These are phyloP conservation scores for Saccharomyces hybrid DNA, from an alignment of 1,139 yeast species.

Conservation along the genomic window DNA sequence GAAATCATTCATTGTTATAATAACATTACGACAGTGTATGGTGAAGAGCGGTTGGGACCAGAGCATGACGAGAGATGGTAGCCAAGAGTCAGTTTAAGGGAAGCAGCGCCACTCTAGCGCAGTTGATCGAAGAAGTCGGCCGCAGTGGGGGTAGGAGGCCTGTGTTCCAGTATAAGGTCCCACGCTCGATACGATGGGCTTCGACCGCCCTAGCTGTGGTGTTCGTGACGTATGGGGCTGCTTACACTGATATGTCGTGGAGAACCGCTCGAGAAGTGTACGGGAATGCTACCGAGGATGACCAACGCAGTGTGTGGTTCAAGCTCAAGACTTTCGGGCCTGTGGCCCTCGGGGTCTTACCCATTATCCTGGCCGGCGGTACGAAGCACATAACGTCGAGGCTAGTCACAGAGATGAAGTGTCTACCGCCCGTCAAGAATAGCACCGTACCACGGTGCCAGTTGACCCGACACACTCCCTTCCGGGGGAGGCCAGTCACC, in stretches of 20 bases:
- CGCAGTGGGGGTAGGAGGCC: slow-evolving; percentile 16
- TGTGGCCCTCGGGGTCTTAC: slow-evolving; percentile 21
- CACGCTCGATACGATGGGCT: slow-evolving; percentile 19
- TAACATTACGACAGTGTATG: not conserved
- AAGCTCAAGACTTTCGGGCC: slow-evolving; percentile 22
- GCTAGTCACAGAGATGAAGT: slow-evolving; percentile 23
- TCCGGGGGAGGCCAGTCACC: slow-evolving; percentile 16
- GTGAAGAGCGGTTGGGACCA: not conserved
- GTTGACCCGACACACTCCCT: slow-evolving; percentile 18
- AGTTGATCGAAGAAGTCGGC: not conserved
- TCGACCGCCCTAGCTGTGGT: slow-evolving; percentile 24
- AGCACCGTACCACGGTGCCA: slow-evolving; percentile 16
- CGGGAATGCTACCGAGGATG: slow-evolving; percentile 13
- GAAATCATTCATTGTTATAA: not conserved
- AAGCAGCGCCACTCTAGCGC: not conserved
- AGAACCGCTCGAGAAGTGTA: slow-evolving; percentile 19
- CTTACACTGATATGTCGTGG: slow-evolving; percentile 27
- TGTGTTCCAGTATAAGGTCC: slow-evolving; percentile 21
- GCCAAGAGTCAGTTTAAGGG: not conserved
- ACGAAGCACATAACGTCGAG: slow-evolving; percentile 24
- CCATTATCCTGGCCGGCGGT: slow-evolving; percentile 24
- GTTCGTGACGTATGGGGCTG: slow-evolving; percentile 23
- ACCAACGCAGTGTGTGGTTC: slow-evolving; percentile 13
- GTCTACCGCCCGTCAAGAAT: slow-evolving; percentile 15
- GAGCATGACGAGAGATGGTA: not conserved